Base-by-base conservation (phyloP, 2,329 filamentous ascomycete species). In the Phoma sp. region DNA sequence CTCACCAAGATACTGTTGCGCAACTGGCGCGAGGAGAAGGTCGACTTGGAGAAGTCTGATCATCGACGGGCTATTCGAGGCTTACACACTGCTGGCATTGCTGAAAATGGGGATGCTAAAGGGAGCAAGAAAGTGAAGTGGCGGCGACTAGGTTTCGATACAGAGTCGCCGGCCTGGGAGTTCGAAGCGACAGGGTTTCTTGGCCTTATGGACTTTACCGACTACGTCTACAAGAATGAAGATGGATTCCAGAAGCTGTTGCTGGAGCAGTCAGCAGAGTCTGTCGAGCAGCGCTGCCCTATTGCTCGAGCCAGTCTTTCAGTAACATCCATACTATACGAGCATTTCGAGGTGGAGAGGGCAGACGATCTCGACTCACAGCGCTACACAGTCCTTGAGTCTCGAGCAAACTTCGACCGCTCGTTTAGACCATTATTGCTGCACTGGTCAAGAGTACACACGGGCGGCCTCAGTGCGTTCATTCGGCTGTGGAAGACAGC, bases 151-250 rank as follows among this genome's bases (percentile, higher is more conserved):
- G 95, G 95, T 2, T 99, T 99, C 67, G 90, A 95, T 74, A 89
- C 90, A 0, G 95, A 99, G 75, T 93, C 85, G 62, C 95, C 95
- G 3, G 88, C 88, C 0, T 83, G 84, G 65, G 95, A 99, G 65
- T 98, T 99, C 69, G 87, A 92, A 17, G 81, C 85, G 32, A 89
- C 90, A 23, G 95, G 95, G 0, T 98, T 93, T 72, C 77, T 99
- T 47, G 95, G 95, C 23, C 91, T 99, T 85, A 98, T 99, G 93
- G 95, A 99, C 73, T 77, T 99, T 67, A 91, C 92, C 2, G 93
- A 98, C 74, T 99, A 92, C 72, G 92, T 96, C 42, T 86, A 90
- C 68, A 96, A 92, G 71, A 88, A 96, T 69, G 92, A 96, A 73
- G 93, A 97, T 70, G 86, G 87, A 10, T 98, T 96, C 65, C 93